Percentiles rank a stretch among this genome's conserved stretches.
Conservation (phyloP, 2,329 filamentous ascomycete genomes). For the Ascosphaera acerosa region DNA sequence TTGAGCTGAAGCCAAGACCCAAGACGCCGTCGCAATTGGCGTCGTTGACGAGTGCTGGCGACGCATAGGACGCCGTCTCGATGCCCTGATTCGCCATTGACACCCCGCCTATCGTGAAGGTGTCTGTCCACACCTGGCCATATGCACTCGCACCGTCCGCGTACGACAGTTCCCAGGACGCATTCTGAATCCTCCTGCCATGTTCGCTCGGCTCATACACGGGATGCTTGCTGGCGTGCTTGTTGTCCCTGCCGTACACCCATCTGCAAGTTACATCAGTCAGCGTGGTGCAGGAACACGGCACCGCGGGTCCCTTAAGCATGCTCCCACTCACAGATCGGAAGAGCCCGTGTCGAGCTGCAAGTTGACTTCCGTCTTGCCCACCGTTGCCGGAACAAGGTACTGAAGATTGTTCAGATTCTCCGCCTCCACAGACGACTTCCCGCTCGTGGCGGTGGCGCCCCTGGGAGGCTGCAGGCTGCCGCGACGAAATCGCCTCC, state of each 20-base stretch:
- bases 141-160: constrained; percentile 37
- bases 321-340: constrained; percentile 31
- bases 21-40: constrained; percentile 32
- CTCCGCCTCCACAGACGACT: too few species aligned
- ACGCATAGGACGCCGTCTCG: constrained; percentile 36
- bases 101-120: constrained; percentile 34
- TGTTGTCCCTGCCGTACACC: constrained; percentile 34
- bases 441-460: too few species aligned
- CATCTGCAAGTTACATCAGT: constrained; percentile 22
- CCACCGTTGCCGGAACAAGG: constrained; percentile 36
- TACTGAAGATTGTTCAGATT: too few species aligned
- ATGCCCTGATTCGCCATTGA: constrained; percentile 36
- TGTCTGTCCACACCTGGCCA: constrained; percentile 41
- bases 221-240: constrained; percentile 27
- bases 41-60: constrained; percentile 26
- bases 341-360: constrained; percentile 47
- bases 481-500: too few species aligned
- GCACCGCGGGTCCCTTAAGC: neutral
- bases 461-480: too few species aligned
- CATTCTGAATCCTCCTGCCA: constrained; percentile 21
- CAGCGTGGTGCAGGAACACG: constrained; percentile 1
- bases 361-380: constrained; percentile 35
- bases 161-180: constrained; percentile 35
- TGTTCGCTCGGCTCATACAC: constrained; percentile 30
- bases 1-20: constrained; percentile 31